Percentiles rank a stretch among this genome's conserved stretches.
phyloP scores from a whole-genome alignment of 2,329 filamentous ascomycete species.

The Pseudogymnoascus sp. region DNA sequence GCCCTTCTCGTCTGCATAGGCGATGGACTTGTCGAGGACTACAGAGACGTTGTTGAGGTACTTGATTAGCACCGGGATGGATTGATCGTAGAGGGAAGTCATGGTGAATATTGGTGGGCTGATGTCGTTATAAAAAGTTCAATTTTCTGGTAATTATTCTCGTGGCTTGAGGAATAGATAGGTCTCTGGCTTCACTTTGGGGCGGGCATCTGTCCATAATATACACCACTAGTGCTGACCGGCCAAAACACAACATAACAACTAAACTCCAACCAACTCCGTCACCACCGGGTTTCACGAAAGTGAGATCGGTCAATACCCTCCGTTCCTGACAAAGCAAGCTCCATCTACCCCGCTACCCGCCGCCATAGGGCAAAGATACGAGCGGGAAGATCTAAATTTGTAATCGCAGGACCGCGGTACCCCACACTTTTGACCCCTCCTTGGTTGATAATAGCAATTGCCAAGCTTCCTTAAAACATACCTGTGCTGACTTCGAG shows the following conservation, averaged over 20 bases:
- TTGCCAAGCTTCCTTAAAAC: not conserved
- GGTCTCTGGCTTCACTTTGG: not conserved
- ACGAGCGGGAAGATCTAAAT: not conserved
- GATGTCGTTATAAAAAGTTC: not conserved
- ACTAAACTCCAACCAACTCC: not conserved
- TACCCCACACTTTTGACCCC: not conserved
- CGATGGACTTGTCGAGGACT: slow-evolving; percentile 39
- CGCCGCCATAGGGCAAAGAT: not conserved
- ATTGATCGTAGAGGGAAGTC: slow-evolving; percentile 23
- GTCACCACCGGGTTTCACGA: not conserved
- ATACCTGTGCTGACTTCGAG: not conserved
- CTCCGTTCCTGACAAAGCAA: not conserved
- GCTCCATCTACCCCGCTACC: not conserved
- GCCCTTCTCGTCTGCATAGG: slow-evolving; percentile 34
- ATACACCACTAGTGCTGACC: not conserved
- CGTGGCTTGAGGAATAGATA: not conserved
- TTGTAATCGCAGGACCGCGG: not conserved
- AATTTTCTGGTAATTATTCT: not conserved
- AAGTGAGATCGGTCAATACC: not conserved
- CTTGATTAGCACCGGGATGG: slow-evolving; percentile 35
- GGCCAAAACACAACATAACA: not conserved
- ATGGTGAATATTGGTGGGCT: not conserved
- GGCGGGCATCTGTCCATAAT: not conserved
- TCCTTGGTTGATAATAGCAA: not conserved
- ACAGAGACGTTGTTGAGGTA: slow-evolving; percentile 35